phyloP scores from a whole-genome alignment of 2,329 filamentous ascomycete genomes.

The Pleochaeta shiraiana region DNA sequence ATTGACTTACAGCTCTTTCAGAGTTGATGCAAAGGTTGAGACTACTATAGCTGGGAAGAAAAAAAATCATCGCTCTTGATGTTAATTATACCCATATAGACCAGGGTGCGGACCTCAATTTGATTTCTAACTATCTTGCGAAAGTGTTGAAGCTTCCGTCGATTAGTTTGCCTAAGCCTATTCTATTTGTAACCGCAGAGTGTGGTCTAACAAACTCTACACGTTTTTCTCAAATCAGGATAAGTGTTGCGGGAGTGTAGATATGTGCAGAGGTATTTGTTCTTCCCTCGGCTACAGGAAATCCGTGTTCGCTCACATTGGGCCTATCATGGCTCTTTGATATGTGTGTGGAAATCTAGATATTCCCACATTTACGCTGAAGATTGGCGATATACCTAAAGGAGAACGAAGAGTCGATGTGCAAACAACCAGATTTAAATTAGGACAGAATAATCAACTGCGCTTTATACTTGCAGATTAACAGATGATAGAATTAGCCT shows the following conservation, averaged over 20 bases:
- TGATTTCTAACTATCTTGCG: background rate
- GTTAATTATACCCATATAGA: background rate
- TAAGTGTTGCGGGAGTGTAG: background rate
- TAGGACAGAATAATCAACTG: background rate
- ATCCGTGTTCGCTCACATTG: background rate
- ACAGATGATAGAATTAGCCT: background rate
- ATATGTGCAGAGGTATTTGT: background rate
- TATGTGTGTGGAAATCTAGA: background rate
- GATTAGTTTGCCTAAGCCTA: background rate
- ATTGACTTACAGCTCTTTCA: background rate
- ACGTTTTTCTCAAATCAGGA: background rate
- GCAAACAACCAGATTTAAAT: background rate
- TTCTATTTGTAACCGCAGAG: background rate
- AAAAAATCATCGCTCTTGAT: background rate
- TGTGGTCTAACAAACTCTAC: background rate
- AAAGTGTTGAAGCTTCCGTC: background rate
- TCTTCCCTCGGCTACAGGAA: background rate
- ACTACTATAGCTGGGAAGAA: background rate
- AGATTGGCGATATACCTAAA: background rate
- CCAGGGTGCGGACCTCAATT: background rate
- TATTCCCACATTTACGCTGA: background rate
- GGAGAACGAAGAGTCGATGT: background rate
- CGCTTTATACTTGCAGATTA: background rate
- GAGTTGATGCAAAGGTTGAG: slow-evolving; percentile 2
- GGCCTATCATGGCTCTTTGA: background rate